phyloP scores from a whole-genome alignment of 768 basidiomycete species.

The Tricholoma flavovirens region DNA sequence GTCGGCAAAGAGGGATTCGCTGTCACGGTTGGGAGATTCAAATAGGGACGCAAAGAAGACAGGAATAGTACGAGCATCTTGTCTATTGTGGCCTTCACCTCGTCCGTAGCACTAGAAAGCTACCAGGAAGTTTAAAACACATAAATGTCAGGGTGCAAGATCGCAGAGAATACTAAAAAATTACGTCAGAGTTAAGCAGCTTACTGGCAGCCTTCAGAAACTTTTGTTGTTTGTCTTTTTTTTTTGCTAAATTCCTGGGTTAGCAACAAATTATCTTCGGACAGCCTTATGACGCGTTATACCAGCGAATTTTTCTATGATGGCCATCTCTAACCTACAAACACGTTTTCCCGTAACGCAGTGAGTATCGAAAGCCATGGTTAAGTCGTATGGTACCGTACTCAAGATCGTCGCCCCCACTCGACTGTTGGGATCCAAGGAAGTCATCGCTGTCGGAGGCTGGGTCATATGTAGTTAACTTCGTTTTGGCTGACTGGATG shows the following conservation, averaged over 20 bases:
- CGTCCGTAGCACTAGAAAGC: constrained; percentile 6
- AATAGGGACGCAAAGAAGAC: not conserved
- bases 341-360: not conserved
- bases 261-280: not conserved
- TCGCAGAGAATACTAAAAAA: not conserved
- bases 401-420: constrained; percentile 17
- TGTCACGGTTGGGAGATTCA: constrained; percentile 4
- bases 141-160: not conserved
- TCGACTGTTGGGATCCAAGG: constrained; percentile 15
- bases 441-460: constrained; percentile 8
- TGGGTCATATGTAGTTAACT: not conserved
- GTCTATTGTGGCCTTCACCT: constrained; percentile 6
- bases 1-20: constrained; percentile 15
- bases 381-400: constrained; percentile 1
- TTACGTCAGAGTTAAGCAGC: constrained; percentile 17
- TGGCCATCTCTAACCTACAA: constrained; percentile 12
- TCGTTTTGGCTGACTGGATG: not conserved
- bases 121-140: not conserved
- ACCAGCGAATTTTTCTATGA: constrained; percentile 16
- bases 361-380: not conserved
- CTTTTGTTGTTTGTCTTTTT: constrained; percentile 16
- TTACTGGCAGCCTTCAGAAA: constrained; percentile 15
- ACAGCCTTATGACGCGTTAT: not conserved
- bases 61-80: constrained; percentile 10
- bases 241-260: constrained; percentile 1